Evolutionary conservation across 1,284 basidiomycete genomes (phyloP), one percentile per base, ranked within the genome.

Genomic region (Ceratobasidium sp.): DNA sequence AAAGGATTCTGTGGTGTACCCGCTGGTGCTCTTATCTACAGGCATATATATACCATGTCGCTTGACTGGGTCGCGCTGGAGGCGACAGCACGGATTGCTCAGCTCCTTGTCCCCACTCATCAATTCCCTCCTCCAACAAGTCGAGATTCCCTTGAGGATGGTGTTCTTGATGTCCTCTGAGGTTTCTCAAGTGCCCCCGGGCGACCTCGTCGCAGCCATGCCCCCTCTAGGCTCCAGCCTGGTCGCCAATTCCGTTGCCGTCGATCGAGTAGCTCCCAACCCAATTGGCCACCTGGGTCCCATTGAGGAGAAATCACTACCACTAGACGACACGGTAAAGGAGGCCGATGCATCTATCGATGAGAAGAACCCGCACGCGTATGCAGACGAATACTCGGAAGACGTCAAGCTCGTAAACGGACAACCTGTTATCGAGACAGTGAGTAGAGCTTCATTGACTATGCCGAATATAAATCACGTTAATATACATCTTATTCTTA

Each of bases 401-500:
- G 48, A 62, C 35, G 59, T 74, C 16, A 74, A 52, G 30, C 48
- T 50, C 12, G 83, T 87, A 70, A 87, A 89, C 46, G 88, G 88
- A 55, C 88, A 90, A 82, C 89, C 89, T 0, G 87, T 90, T 52
- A 86, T 90, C 71, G 87, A 84, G 1, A 74, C 71, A 16, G 71
- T 64, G 30, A 10, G 59, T 62, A 48, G 50, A 46, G n/a, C 48
- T 7, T n/a, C 46, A 20, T 66, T 44, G 20, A 23, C 2, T 41
- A n/a, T 20, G 38, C 6, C 3, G 27, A 12, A 33, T 50, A 76
- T 50, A n/a, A n/a, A n/a, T n/a, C n/a, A 76, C 64, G 8, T 79
- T 81, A 62, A 78, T 80, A 46, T 80, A 80, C 62, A n/a, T n/a
- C 12, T 27, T 52, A 27, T 48, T 14, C 16, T n/a, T 64, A 84